These are phyloP conservation scores for Marasmius sp. DNA, from an alignment of 1,284 basidiomycete genomes.

Conservation along the genomic window DNA sequence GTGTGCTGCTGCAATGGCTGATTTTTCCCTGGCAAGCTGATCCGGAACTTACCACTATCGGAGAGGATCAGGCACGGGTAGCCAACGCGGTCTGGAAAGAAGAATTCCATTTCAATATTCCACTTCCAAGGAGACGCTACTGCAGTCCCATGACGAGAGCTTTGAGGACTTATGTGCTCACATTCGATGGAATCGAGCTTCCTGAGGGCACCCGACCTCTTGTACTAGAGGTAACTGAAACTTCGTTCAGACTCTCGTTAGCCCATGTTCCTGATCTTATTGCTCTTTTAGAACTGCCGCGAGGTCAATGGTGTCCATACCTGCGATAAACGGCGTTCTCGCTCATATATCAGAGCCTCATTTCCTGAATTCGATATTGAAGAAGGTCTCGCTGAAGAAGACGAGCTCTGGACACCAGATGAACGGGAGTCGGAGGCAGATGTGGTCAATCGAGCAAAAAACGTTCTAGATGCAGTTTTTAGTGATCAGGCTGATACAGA, in stretches of 20 bases:
- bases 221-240: conserved; percentile 50
- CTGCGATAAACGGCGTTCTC: conserved; percentile 66
- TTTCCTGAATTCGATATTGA: conserved; percentile 72
- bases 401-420: conserved; percentile 66
- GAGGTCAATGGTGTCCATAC: conserved; percentile 74
- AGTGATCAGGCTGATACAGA: conserved; percentile 26
- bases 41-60: conserved; percentile 68
- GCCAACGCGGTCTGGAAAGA: conserved; percentile 59
- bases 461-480: conserved; percentile 68
- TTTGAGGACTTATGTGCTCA: conserved; percentile 64
- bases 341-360: conserved; percentile 48
- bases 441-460: conserved; percentile 51
- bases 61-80: conserved; percentile 60
- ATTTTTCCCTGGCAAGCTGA: conserved; percentile 50
- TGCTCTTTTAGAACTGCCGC: conserved; percentile 50
- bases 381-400: conserved; percentile 67
- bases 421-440: conserved; percentile 64
- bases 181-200: conserved; percentile 47
- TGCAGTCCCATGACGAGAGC: conserved; percentile 77
- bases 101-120: conserved; percentile 54
- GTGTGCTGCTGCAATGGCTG: conserved; percentile 1
- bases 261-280: not conserved
- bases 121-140: conserved; percentile 63
- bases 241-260: not conserved
- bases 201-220: conserved; percentile 29